A percentile compares a stretch with the other conserved stretches of the same genome.
phyloP scores from a whole-genome alignment of 768 basidiomycete genomes.

The Cystobasidium ongulense region DNA sequence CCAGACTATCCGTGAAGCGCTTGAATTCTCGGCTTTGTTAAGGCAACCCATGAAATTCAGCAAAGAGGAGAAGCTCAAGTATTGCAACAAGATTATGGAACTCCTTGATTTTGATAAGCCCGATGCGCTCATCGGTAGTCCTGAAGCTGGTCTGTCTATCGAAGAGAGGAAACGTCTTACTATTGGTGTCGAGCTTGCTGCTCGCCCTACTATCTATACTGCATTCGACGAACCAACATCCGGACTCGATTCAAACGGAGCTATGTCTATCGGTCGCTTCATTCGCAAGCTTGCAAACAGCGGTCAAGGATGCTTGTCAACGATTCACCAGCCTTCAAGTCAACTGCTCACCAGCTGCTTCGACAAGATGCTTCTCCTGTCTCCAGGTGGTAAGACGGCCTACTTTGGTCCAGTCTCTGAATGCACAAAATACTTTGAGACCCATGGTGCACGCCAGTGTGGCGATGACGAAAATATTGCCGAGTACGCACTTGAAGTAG shows the following conservation, averaged over 20 bases:
- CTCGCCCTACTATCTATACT: constrained; percentile 44
- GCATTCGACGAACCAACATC: constrained; percentile 51
- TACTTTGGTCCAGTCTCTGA: constrained; percentile 49
- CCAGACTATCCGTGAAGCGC: constrained; percentile 48
- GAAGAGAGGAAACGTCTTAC: neutral
- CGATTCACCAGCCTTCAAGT: constrained; percentile 50
- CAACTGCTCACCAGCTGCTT: constrained; percentile 68
- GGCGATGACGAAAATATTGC: constrained; percentile 62
- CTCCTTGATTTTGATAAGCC: constrained; percentile 47
- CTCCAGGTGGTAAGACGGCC: constrained; percentile 6
- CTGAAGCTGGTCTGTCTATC: neutral
- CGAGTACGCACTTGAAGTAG: constrained; percentile 50
- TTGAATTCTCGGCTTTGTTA: constrained; percentile 47
- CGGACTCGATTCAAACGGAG: constrained; percentile 33
- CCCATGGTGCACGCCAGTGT: constrained; percentile 57
- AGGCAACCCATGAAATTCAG: constrained; percentile 45
- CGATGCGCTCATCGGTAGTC: constrained; percentile 31
- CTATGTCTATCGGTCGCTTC: constrained; percentile 51
- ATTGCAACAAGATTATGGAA: constrained; percentile 48
- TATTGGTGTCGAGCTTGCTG: neutral
- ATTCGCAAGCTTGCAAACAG: constrained; percentile 63
- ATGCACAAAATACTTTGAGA: constrained; percentile 65
- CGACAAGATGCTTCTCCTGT: constrained; percentile 25
- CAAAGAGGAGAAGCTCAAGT: constrained; percentile 46
- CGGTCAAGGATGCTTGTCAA: constrained; percentile 81